Conservation (phyloP, 768 basidiomycete genomes). For the Baorangia bicolor region DNA sequence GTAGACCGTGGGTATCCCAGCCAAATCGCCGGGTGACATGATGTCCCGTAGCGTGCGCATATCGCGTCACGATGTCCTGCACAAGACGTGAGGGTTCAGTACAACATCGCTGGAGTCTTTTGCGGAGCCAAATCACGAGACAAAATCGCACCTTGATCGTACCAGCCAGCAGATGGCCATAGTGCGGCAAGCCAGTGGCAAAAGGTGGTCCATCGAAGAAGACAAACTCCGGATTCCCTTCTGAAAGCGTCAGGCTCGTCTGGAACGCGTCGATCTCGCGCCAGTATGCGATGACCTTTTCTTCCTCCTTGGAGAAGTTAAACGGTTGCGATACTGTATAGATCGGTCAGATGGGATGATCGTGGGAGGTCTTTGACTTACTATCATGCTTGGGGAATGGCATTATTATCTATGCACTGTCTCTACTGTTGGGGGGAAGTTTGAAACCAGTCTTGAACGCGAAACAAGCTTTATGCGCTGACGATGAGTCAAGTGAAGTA, state of each 20-base stretch:
- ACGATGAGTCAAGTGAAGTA: not conserved
- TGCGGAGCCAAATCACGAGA: constrained; percentile 1
- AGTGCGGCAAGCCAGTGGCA: constrained; percentile 95
- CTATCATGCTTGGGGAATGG: constrained; percentile 72
- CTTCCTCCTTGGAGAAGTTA: constrained; percentile 85
- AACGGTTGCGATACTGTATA: constrained; percentile 68
- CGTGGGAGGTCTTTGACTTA: constrained; percentile 35
- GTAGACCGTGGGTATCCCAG: constrained; percentile 98
- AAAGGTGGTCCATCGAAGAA: constrained; percentile 99
- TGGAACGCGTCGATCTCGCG: constrained; percentile 96
- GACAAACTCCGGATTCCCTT: constrained; percentile 85
- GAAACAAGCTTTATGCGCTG: not conserved
- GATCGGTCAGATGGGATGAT: constrained; percentile 7
- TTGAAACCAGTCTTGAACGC: not conserved
- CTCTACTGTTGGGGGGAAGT: not conserved
- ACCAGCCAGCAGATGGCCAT: constrained; percentile 90
- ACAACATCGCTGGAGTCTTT: not conserved
- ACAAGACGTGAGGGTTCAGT: not conserved
- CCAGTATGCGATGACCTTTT: constrained; percentile 90
- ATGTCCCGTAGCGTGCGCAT: constrained; percentile 89
- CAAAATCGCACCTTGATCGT: constrained; percentile 78
- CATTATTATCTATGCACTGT: constrained; percentile 39
- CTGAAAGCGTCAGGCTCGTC: constrained; percentile 88
- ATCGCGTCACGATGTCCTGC: constrained; percentile 96
- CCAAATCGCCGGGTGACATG: constrained; percentile 94